phyloP scores from a whole-genome alignment of 2,329 filamentous ascomycete species.

The Chalaropsis thielavioides region DNA sequence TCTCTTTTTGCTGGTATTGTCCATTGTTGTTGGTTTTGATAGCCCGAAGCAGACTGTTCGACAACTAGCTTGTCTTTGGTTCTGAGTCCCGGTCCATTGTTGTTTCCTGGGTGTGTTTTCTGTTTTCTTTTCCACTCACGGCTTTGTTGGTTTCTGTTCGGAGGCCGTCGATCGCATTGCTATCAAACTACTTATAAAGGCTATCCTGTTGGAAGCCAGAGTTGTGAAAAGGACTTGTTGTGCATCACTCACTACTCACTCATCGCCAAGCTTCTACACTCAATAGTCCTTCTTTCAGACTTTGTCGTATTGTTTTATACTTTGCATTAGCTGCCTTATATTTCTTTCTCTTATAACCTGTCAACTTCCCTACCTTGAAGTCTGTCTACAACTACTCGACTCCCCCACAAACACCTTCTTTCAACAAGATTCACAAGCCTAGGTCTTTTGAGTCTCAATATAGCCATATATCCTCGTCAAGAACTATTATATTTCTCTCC shows the following conservation, averaged over 20 bases:
- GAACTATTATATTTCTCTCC: not conserved
- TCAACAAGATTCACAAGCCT: not conserved
- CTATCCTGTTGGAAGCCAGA: not conserved
- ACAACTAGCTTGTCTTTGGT: constrained; percentile 2
- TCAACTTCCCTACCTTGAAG: not conserved
- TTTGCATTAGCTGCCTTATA: not conserved
- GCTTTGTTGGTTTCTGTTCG: not conserved
- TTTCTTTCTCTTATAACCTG: not conserved
- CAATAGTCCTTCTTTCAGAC: not conserved
- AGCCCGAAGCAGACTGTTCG: not conserved
- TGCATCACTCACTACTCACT: not conserved
- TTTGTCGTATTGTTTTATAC: not conserved
- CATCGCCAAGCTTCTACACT: not conserved
- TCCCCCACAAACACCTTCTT: no score
- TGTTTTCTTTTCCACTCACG: not conserved
- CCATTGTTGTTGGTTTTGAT: not conserved
- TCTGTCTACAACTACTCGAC: not conserved
- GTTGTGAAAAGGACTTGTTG: not conserved
- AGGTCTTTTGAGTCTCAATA: not conserved
- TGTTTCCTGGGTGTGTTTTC: not conserved
- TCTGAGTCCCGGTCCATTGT: not conserved
- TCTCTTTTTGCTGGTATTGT: not conserved
- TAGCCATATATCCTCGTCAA: not conserved
- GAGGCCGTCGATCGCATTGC: not conserved
- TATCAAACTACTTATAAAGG: not conserved